Evolutionary conservation across 306 rosid genomes (phyloP).

Genomic region (Cucurbita argyrosperma): DNA sequence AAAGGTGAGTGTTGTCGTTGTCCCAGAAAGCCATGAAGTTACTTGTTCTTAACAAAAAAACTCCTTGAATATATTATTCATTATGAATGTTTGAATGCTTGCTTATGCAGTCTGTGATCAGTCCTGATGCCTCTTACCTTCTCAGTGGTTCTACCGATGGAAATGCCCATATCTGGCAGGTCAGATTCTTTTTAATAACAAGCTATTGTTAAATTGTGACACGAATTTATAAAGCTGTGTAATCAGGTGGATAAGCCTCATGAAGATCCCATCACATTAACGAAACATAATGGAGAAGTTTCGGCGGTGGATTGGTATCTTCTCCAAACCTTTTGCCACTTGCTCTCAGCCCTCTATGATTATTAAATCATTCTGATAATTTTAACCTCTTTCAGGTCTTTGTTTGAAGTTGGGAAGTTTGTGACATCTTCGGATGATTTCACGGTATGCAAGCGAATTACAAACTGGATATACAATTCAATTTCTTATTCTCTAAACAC

Average conservation of each 20-base stretch:
- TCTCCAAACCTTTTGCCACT: slow-evolving; percentile 5
- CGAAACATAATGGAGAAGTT: slow-evolving; percentile 67
- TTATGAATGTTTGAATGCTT: slow-evolving; percentile 7
- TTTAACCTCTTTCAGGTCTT: slow-evolving; percentile 34
- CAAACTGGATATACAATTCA: neutral
- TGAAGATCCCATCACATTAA: slow-evolving; percentile 37
- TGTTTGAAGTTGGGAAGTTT: slow-evolving; percentile 53
- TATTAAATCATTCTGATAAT: neutral
- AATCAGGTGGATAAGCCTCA: slow-evolving; percentile 61
- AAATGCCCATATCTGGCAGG: slow-evolving; percentile 85
- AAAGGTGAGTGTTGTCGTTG: slow-evolving; percentile 35
- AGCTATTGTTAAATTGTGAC: neutral
- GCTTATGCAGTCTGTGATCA: slow-evolving; percentile 58
- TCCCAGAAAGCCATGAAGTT: neutral
- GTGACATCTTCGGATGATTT: slow-evolving; percentile 85
- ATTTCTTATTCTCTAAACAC: neutral
- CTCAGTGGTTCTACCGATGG: slow-evolving; percentile 85
- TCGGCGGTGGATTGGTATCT: slow-evolving; percentile 80
- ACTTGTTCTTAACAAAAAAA: neutral
- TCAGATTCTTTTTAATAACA: slow-evolving; percentile 1
- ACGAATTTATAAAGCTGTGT: slow-evolving; percentile 8
- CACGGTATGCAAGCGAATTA: slow-evolving; percentile 35
- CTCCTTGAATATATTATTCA: neutral
- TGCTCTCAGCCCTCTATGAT: neutral
- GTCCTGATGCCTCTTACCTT: slow-evolving; percentile 72